A percentile compares a stretch with the other conserved stretches of the same genome.
Evolutionary conservation across 345 rosid genomes (phyloP).

Genomic region (Euphorbia peplus): DNA sequence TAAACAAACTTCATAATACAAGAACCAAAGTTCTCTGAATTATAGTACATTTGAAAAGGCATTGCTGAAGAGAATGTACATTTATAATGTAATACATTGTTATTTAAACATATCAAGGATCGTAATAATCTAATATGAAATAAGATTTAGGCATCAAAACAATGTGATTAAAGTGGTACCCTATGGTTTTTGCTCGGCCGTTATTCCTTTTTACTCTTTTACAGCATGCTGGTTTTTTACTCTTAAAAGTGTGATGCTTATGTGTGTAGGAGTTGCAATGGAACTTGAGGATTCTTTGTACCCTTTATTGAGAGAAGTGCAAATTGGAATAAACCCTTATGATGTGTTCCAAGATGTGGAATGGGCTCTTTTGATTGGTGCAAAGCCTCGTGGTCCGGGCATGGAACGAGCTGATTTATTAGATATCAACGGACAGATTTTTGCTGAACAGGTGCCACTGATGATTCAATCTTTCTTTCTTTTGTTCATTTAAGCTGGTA

Average conservation of each 20-base stretch:
- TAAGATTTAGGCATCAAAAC: not conserved
- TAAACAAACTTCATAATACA: not conserved
- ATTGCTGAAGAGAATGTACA: not conserved
- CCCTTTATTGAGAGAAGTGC: constrained; percentile 91
- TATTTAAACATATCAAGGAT: not conserved
- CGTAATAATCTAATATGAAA: too few species aligned
- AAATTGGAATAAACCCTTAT: constrained; percentile 70
- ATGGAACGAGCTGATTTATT: constrained; percentile 89
- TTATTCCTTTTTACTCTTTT: not conserved
- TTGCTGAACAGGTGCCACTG: constrained; percentile 67
- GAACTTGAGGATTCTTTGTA: constrained; percentile 96
- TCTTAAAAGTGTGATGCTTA: constrained; percentile 12
- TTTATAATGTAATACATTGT: not conserved
- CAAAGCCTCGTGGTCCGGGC: constrained; percentile 99
- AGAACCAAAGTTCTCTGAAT: not conserved
- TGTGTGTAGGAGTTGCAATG: constrained; percentile 84
- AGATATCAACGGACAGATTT: constrained; percentile 90
- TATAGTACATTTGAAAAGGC: not conserved
- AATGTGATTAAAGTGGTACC: not conserved
- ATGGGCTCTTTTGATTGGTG: constrained; percentile 97
- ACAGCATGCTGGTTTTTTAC: not conserved
- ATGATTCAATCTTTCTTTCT: constrained; percentile 2
- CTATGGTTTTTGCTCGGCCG: not conserved
- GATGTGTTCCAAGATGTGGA: constrained; percentile 91
- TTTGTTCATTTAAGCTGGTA: not conserved